These are phyloP conservation scores for Phaeomoniella chlamydospora DNA, from an alignment of 2,329 filamentous ascomycete species.

Conservation along the genomic window DNA sequence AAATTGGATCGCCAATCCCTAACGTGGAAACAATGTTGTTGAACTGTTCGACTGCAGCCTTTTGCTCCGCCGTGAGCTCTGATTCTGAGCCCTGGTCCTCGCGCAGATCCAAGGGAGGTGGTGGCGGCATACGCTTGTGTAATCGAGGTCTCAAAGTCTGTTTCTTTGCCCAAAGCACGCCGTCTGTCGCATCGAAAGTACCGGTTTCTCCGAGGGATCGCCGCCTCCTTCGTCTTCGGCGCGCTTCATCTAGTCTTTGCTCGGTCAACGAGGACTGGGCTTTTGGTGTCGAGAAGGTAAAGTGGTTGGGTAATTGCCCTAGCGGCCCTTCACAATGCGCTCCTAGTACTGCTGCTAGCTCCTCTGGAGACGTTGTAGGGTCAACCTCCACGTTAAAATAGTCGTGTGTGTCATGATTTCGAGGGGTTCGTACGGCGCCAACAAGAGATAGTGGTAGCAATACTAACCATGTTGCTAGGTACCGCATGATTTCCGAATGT, in stretches of 20 bases:
- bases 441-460: slow-evolving; percentile 35
- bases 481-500: slow-evolving; percentile 5
- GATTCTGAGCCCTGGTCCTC: slow-evolving; percentile 3
- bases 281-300: slow-evolving; percentile 64
- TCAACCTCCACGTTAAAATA: slow-evolving; percentile 88
- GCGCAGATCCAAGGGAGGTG: slow-evolving; percentile 6
- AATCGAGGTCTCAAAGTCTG: slow-evolving; percentile 49
- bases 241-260: slow-evolving; percentile 35
- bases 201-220: slow-evolving; percentile 10
- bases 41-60: slow-evolving; percentile 38
- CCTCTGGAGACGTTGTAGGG: slow-evolving; percentile 45
- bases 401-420: slow-evolving; percentile 68
- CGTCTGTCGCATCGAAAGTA: slow-evolving; percentile 32
- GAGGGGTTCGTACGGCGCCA: slow-evolving; percentile 37
- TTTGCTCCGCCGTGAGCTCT: slow-evolving; percentile 13
- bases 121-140: slow-evolving; percentile 40
- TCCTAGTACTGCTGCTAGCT: slow-evolving; percentile 59
- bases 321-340: slow-evolving; percentile 69
- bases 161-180: slow-evolving; percentile 67
- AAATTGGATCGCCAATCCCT: slow-evolving; percentile 79
- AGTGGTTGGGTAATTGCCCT: slow-evolving; percentile 63
- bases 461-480: slow-evolving; percentile 22
- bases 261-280: slow-evolving; percentile 40
- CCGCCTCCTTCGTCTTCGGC: slow-evolving; percentile 48
- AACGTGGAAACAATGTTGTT: slow-evolving; percentile 48